Base-by-base conservation (phyloP, 1,284 basidiomycete species). In the Phylloboletellus chloephorus region DNA sequence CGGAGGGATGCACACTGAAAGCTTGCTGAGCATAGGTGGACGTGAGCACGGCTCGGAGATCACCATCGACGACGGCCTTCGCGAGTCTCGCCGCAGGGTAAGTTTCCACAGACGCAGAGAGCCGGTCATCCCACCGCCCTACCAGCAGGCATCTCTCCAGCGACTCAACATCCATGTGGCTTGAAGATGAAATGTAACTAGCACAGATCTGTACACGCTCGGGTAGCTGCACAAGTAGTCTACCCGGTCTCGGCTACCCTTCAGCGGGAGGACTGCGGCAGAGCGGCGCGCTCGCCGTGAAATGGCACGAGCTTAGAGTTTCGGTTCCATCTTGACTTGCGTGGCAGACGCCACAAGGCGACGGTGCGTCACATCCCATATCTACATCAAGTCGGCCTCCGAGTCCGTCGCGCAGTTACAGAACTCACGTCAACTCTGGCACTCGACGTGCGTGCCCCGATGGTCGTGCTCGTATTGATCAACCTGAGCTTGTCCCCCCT, bases 301-400 rank as follows among this genome's bases (percentile, higher is more conserved):
- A n/a, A n/a, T n/a, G n/a, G n/a, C n/a, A n/a, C n/a, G n/a, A 13
- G 25, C 4, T 49, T 25, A 73, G 25, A 72, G 48, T 34, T 63
- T 70, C 5, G 63, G 39, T 25, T 65, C 57, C 76, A 79, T 78
- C 55, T 75, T 76, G 41, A 76, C 61, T 35, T 79, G 76, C 1
- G 69, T 66, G 0, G 71, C 76, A 8, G 74, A 71, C 6, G 70
- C 71, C n/a, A 76, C 69, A 3, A 79, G 64, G 9, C 76, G 67
- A 43, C 59, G 68, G 36, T 72, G 65, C 3, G 68, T 73, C 17
- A 53, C 60, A 35, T 76, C 72, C 77, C 77, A 79, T 31, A 78
- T 72, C 76, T 79, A 42, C 15, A 24, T 25, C 24, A 5, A 42
- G 24, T 19, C 34, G 16, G 6, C 12, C 1, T 37, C 6, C 7